Evolutionary conservation across 441 rosid genomes (phyloP).

Genomic region (Populus hybrid): DNA sequence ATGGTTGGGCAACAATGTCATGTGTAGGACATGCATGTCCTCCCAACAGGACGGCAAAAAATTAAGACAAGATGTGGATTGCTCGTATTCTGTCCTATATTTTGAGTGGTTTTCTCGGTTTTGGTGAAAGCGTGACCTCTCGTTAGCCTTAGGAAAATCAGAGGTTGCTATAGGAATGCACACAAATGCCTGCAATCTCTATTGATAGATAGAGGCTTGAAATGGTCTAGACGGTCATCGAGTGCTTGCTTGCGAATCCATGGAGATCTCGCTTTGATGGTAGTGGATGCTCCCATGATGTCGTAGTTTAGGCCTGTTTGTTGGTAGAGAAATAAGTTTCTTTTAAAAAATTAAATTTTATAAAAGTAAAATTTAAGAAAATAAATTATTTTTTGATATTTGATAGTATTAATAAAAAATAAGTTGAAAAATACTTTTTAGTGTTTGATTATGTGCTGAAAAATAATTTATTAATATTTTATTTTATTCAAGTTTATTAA

Average conservation of each 20-base stretch:
- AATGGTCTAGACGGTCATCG: neutral
- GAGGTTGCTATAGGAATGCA: neutral
- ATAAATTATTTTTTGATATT: too few species aligned
- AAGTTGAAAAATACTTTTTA: too few species aligned
- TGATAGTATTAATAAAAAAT: too few species aligned
- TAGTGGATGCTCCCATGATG: neutral
- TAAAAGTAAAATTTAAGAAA: too few species aligned
- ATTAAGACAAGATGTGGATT: slow-evolving; percentile 11
- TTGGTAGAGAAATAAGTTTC: too few species aligned
- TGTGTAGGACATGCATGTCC: slow-evolving; percentile 17
- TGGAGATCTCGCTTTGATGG: neutral
- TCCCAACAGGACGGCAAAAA: slow-evolving; percentile 17
- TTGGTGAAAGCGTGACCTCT: neutral
- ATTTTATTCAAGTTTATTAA: too few species aligned
- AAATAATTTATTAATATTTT: too few species aligned
- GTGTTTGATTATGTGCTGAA: too few species aligned
- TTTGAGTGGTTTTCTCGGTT: neutral
- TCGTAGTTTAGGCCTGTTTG: too few species aligned
- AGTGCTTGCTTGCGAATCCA: neutral
- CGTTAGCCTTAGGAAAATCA: neutral
- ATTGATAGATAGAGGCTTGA: neutral
- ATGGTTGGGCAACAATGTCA: neutral
- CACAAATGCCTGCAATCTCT: neutral
- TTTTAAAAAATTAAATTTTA: too few species aligned
- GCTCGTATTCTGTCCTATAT: slow-evolving; percentile 3